These are phyloP conservation scores for Sergeia podlipaevii DNA, from an alignment of 208 protist genomes.

Conservation along the genomic window DNA sequence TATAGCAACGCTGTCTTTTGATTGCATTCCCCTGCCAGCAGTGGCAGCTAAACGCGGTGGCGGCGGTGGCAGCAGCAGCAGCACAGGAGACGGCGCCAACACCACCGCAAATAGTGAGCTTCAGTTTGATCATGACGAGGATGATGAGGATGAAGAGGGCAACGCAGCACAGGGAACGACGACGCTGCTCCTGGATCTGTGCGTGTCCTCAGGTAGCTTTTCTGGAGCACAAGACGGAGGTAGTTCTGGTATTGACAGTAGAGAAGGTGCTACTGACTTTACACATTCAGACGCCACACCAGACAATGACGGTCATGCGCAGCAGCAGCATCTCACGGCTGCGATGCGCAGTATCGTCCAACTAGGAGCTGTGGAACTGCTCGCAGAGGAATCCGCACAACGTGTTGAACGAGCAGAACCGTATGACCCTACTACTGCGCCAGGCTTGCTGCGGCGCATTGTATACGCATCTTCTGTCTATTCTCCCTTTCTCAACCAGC, in stretches of 20 bases:
- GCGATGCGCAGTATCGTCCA: slow-evolving; percentile 55
- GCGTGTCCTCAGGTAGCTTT: too few species aligned
- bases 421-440: slow-evolving; percentile 45
- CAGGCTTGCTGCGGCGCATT: slow-evolving; percentile 40
- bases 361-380: slow-evolving; percentile 63
- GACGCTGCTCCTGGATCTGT: too few species aligned
- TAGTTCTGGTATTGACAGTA: not conserved
- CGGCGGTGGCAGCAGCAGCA: not conserved
- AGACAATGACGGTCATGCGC: not conserved
- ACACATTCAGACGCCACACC: not conserved
- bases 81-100: not conserved
- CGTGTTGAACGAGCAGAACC: slow-evolving; percentile 17
- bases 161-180: too few species aligned
- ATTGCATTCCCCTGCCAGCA: slow-evolving; percentile 26
- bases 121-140: slow-evolving; percentile 1
- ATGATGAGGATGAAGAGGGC: too few species aligned
- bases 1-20: slow-evolving; percentile 75
- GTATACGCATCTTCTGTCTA: slow-evolving; percentile 67
- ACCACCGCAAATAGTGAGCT: not conserved
- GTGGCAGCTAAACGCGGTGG: slow-evolving; percentile 1
- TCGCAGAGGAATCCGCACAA: slow-evolving; percentile 28
- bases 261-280: not conserved
- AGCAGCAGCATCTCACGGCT: slow-evolving; percentile 22
- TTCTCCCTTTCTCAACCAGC: slow-evolving; percentile 53
- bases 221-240: too few species aligned